A percentile compares a stretch with the other conserved stretches of the same genome.
These are phyloP conservation scores for Aureobasidium sp. DNA, from an alignment of 2,329 filamentous ascomycete species.

Conservation along the genomic window DNA sequence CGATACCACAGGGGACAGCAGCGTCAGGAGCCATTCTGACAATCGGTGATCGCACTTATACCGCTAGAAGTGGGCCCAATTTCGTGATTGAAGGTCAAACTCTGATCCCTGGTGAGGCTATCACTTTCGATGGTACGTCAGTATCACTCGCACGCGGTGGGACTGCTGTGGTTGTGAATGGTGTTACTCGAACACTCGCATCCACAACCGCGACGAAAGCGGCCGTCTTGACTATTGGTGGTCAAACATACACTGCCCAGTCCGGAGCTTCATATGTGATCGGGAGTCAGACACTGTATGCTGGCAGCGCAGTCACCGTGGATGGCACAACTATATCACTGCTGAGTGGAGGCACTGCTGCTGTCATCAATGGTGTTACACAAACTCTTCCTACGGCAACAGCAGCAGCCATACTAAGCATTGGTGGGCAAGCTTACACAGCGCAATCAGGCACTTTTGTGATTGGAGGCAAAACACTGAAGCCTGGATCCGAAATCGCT, in stretches of 20 bases:
- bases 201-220: constrained; percentile 19
- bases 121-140: constrained; percentile 21
- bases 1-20: constrained; percentile 15
- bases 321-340: constrained; percentile 21
- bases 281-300: constrained; percentile 19
- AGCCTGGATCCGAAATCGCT: constrained; percentile 26
- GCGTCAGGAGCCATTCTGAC: constrained; percentile 24
- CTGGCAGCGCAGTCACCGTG: constrained; percentile 21
- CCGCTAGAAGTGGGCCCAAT: constrained; percentile 5
- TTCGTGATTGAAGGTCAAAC: constrained; percentile 23
- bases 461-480: constrained; percentile 23
- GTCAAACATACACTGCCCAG: constrained; percentile 10
- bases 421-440: constrained; percentile 24
- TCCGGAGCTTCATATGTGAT: constrained; percentile 21
- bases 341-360: neutral
- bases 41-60: constrained; percentile 18
- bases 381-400: constrained; percentile 14
- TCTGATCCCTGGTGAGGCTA: constrained; percentile 21
- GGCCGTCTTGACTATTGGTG: constrained; percentile 11
- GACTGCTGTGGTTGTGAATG: constrained; percentile 32
- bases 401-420: constrained; percentile 25
- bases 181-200: constrained; percentile 17
- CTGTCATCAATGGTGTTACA: constrained; percentile 32
- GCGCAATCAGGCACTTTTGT: constrained; percentile 20
- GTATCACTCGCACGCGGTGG: constrained; percentile 13